These are phyloP conservation scores for Candida sp. DNA, from an alignment of 1,139 yeast genomes.

Conservation along the genomic window DNA sequence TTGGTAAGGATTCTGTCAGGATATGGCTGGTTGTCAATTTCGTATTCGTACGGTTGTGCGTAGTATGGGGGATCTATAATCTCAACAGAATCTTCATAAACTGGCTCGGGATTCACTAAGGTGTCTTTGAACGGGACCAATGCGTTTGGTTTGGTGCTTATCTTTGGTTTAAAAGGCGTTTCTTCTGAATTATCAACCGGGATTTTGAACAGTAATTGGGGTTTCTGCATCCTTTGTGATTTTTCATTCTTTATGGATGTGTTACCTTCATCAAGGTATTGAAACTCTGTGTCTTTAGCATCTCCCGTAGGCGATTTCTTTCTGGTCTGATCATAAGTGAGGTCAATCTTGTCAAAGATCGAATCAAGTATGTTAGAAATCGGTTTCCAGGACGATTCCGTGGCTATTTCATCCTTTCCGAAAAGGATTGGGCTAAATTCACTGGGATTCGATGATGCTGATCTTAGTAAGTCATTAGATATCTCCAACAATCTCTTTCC, in stretches of 20 bases:
- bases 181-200: constrained; percentile 71
- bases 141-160: constrained; percentile 75
- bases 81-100: constrained; percentile 36
- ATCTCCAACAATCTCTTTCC: constrained; percentile 52
- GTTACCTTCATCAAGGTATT: constrained; percentile 16
- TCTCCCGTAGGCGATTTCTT: constrained; percentile 10
- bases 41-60: constrained; percentile 82
- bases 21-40: constrained; percentile 74
- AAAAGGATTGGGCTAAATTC: constrained; percentile 25
- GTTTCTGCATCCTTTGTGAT: constrained; percentile 60
- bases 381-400: constrained; percentile 58
- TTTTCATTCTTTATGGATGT: constrained; percentile 19
- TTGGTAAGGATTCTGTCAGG: constrained; percentile 58
- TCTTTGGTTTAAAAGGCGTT: constrained; percentile 77
- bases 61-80: constrained; percentile 60
- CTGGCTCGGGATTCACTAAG: constrained; percentile 32
- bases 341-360: constrained; percentile 73
- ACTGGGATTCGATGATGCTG: constrained; percentile 26
- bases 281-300: constrained; percentile 7
- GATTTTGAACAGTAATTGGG: constrained; percentile 65
- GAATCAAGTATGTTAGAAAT: constrained; percentile 69
- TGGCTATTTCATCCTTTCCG: constrained; percentile 39
- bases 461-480: constrained; percentile 54
- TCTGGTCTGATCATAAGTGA: constrained; percentile 52
- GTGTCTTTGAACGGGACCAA: constrained; percentile 56